Evolutionary conservation across 2,329 filamentous ascomycete species (phyloP).

Genomic region (Fragosphaeria purpurea): DNA sequence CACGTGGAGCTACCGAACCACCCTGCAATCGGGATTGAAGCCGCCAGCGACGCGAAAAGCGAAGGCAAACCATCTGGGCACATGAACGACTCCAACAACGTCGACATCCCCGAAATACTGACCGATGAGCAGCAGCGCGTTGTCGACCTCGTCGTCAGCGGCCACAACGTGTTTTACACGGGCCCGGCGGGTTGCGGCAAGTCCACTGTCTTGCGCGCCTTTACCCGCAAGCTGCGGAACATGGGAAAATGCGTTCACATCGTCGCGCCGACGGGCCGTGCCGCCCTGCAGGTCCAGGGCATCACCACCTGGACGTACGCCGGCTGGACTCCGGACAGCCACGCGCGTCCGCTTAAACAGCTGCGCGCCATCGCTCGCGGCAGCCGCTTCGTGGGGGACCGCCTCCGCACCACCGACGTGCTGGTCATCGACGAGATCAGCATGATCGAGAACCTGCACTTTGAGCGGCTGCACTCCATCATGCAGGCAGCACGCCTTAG

Average conservation of each 20-base stretch:
- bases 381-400: conserved; percentile 17
- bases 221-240: conserved; percentile 28
- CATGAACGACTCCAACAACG: not conserved
- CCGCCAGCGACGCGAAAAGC: too few species aligned
- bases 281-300: conserved; percentile 47
- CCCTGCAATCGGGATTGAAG: too few species aligned
- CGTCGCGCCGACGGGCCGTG: conserved; percentile 49
- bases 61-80: too few species aligned
- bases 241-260: conserved; percentile 34
- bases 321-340: conserved; percentile 40
- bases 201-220: conserved; percentile 42
- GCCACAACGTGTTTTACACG: conserved; percentile 53
- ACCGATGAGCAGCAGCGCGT: conserved; percentile 37
- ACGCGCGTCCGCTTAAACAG: conserved; percentile 29
- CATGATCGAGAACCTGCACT: conserved; percentile 49
- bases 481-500: conserved; percentile 27
- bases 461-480: conserved; percentile 40
- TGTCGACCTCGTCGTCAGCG: conserved; percentile 39
- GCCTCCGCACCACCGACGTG: conserved; percentile 37
- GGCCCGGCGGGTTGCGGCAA: conserved; percentile 54
- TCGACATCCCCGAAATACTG: conserved; percentile 20
- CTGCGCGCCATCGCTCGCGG: conserved; percentile 13
- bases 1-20: too few species aligned
- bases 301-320: conserved; percentile 47
- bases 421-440: conserved; percentile 57